Evolutionary conservation across 2,329 filamentous ascomycete species (phyloP).

Genomic region (Pestalotiopsis sp.): DNA sequence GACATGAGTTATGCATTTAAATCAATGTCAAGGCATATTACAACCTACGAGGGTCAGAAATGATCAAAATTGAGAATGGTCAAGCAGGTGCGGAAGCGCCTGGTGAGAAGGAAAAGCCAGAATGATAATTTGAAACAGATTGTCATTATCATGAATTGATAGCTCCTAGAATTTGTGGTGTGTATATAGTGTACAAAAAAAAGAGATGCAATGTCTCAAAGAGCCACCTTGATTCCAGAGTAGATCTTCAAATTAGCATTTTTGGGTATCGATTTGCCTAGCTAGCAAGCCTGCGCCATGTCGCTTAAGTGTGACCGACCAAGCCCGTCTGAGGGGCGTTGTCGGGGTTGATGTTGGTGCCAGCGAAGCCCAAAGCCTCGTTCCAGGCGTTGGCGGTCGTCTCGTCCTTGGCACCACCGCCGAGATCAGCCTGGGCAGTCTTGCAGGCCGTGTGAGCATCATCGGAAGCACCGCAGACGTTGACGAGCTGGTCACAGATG

Average conservation of each 20-base stretch:
- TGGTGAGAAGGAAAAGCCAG: constrained; percentile 69
- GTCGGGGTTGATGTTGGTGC: constrained; percentile 39
- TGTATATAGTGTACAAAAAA: constrained; percentile 7
- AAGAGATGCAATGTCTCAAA: background rate
- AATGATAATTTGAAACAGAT: constrained; percentile 71
- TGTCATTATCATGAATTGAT: constrained; percentile 18
- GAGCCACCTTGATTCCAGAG: background rate
- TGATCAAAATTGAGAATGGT: no score
- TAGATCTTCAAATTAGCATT: background rate
- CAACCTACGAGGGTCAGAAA: no score
- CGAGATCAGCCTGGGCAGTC: constrained; percentile 46
- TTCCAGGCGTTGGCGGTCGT: constrained; percentile 43
- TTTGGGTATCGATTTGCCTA: background rate
- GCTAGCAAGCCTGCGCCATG: background rate
- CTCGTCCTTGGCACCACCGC: constrained; percentile 34
- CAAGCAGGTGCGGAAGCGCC: constrained; percentile 48
- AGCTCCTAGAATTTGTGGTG: background rate
- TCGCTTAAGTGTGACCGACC: constrained; percentile 35
- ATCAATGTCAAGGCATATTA: no score
- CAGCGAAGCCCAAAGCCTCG: constrained; percentile 39
- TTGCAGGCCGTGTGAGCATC: constrained; percentile 57
- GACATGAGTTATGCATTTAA: no score
- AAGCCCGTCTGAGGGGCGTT: constrained; percentile 38
- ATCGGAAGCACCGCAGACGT: constrained; percentile 64
- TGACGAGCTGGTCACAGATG: constrained; percentile 69